phyloP scores from a whole-genome alignment of 192 early-diverging fungal genomes.

The Coemansia furcata region DNA sequence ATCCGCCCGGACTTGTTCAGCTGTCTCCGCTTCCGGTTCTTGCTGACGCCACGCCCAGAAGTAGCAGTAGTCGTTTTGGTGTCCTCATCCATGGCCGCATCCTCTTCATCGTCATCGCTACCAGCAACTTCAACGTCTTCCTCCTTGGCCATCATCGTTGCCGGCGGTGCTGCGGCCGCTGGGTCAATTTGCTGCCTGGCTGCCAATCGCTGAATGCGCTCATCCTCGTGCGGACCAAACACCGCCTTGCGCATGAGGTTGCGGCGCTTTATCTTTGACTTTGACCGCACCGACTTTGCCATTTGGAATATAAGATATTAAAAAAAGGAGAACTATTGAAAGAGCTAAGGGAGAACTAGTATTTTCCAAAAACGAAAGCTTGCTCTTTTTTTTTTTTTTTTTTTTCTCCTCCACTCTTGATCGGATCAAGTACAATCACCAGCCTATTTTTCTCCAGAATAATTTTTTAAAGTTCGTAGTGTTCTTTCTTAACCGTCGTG shows the following conservation, averaged over 20 bases:
- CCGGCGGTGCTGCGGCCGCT: slow-evolving; percentile 4
- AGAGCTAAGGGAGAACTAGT: background rate
- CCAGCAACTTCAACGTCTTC: background rate
- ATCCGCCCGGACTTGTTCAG: slow-evolving; percentile 8
- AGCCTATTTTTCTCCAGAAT: background rate
- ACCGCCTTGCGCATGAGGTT: slow-evolving; percentile 32
- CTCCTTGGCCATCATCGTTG: slow-evolving; percentile 8
- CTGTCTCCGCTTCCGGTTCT: slow-evolving; percentile 5
- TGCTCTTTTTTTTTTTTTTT: slow-evolving; percentile 5
- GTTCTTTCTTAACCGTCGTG: background rate
- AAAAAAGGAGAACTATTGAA: background rate
- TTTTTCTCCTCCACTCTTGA: slow-evolving; percentile 2
- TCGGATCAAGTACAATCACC: slow-evolving; percentile 2
- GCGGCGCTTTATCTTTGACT: slow-evolving; percentile 43
- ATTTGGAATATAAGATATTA: slow-evolving; percentile 1
- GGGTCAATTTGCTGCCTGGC: slow-evolving; percentile 26
- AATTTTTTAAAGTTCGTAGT: background rate
- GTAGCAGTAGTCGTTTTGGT: background rate
- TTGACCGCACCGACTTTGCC: slow-evolving; percentile 47
- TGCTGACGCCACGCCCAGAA: background rate
- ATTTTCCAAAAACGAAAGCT: background rate
- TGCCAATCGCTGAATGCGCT: slow-evolving; percentile 46
- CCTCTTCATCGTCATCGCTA: slow-evolving; percentile 3
- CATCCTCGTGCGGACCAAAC: slow-evolving; percentile 44
- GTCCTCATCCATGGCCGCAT: background rate